Evolutionary conservation across 1,284 basidiomycete species (phyloP).

Genomic region (Sparassis latifolia): DNA sequence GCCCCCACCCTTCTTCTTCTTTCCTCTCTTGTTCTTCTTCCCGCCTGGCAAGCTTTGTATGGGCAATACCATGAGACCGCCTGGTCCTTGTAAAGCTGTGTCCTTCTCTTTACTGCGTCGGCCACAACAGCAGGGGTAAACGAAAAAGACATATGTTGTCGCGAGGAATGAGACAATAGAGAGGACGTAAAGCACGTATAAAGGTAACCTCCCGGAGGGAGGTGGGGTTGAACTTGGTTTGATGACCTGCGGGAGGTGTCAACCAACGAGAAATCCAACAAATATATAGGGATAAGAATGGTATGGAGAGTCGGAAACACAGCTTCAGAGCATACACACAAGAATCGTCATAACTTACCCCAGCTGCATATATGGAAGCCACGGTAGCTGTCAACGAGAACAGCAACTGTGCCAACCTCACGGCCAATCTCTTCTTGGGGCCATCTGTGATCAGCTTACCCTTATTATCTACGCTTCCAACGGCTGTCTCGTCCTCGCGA

Average conservation of each 20-base stretch:
- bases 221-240: constrained; percentile 49
- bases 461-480: constrained; percentile 52
- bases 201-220: constrained; percentile 46
- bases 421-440: constrained; percentile 48
- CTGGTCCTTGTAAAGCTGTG: constrained; percentile 23
- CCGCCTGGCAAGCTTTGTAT: constrained; percentile 39
- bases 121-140: constrained; percentile 51
- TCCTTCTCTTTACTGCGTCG: constrained; percentile 21
- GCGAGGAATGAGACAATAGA: constrained; percentile 47
- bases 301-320: neutral
- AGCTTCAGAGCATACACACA: neutral
- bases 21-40: constrained; percentile 28
- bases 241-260: constrained; percentile 36
- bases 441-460: constrained; percentile 56
- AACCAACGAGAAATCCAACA: neutral
- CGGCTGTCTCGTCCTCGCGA: constrained; percentile 33
- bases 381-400: constrained; percentile 45
- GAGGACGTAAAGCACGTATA: constrained; percentile 52
- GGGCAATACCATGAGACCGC: constrained; percentile 62
- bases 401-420: constrained; percentile 43
- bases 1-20: constrained; percentile 25
- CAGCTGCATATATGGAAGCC: constrained; percentile 54
- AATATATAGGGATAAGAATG: constrained; percentile 3
- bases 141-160: constrained; percentile 47
- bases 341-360: constrained; percentile 36